Base-by-base conservation (phyloP, 495 filamentous ascomycete genomes). In the Xylaria venustula region DNA sequence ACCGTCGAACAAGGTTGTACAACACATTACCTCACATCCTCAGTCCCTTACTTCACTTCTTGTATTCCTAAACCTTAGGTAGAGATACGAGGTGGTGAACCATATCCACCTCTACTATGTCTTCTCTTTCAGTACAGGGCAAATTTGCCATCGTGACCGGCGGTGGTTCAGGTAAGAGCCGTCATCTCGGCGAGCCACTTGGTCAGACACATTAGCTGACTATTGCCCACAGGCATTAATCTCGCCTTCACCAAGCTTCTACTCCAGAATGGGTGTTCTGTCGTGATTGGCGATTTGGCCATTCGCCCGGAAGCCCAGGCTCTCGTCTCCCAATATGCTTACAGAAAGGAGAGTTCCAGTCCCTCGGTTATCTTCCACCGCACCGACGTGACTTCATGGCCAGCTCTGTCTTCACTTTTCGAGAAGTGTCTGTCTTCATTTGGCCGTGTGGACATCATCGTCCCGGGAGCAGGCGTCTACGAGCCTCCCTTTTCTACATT, bases 141-240 rank as follows among this genome's bases (percentile, higher is more conserved):
- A 86, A 85, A 73, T 80, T 79, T 40, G 88, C 88, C n/a, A 85
- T 90, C 55, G 74, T 90, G 20, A 90, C 88, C 26, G 88, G 88
- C 7, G 87, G 85, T 41, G 88, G 88, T 55, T 90, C 87, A 54
- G 87, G 87, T 87, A 75, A 54, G 73, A 69, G 25, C 7, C n/a
- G n/a, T n/a, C n/a, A n/a, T n/a, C n/a, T n/a, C n/a, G n/a, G n/a
- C n/a, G n/a, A n/a, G n/a, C n/a, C n/a, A n/a, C n/a, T n/a, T n/a
- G n/a, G n/a, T n/a, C n/a, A n/a, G 0, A 3, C 7, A 9, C 12
- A 19, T 19, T 56, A 28, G 63, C 59, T 26, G 17, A 45, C 40
- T 7, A n/a, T 42, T n/a, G 42, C 28, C 78, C 76, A 79, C 6
- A 59, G 44, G 56, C n/a, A 85, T 85, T 59, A 88, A 88, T 70